Percentiles rank a stretch among this genome's conserved stretches.
Conservation (phyloP, 805 yeast species). For the Millerozyma miso region DNA sequence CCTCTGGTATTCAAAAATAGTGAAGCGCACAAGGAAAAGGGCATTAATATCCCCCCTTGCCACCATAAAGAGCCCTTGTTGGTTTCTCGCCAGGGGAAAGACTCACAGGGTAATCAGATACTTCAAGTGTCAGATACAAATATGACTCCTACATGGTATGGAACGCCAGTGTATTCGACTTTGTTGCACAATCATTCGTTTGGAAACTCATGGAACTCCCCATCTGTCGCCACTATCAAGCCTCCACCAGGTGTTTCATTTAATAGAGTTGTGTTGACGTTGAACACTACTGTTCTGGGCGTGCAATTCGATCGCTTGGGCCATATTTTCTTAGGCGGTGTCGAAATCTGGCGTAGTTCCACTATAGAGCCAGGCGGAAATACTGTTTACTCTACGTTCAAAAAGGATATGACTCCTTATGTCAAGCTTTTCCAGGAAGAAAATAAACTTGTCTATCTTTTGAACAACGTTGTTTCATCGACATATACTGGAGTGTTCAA, state of each 20-base stretch:
- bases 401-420: conserved; percentile 64
- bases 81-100: background rate
- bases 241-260: conserved; percentile 43
- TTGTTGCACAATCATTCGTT: conserved; percentile 44
- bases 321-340: conserved; percentile 57
- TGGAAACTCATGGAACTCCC: conserved; percentile 59
- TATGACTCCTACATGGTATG: conserved; percentile 18
- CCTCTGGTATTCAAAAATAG: too few relatives aligned
- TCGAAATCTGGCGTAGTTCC: conserved; percentile 78
- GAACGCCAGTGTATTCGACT: conserved; percentile 37
- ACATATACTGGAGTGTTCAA: conserved; percentile 59
- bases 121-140: conserved; percentile 25
- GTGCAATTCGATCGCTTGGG: conserved; percentile 64
- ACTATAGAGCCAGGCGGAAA: conserved; percentile 59
- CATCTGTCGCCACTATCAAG: conserved; percentile 37
- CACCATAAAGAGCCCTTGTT: too few relatives aligned
- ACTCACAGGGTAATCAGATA: conserved; percentile 11
- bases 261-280: conserved; percentile 50
- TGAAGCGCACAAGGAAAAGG: too few relatives aligned
- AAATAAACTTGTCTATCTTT: conserved; percentile 47
- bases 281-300: conserved; percentile 52
- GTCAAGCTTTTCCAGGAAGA: conserved; percentile 44
- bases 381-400: conserved; percentile 42
- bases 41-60: too few relatives aligned
- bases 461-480: conserved; percentile 58